Conservation (phyloP, 1,139 yeast species). For the Kluyveromyces sp. region DNA sequence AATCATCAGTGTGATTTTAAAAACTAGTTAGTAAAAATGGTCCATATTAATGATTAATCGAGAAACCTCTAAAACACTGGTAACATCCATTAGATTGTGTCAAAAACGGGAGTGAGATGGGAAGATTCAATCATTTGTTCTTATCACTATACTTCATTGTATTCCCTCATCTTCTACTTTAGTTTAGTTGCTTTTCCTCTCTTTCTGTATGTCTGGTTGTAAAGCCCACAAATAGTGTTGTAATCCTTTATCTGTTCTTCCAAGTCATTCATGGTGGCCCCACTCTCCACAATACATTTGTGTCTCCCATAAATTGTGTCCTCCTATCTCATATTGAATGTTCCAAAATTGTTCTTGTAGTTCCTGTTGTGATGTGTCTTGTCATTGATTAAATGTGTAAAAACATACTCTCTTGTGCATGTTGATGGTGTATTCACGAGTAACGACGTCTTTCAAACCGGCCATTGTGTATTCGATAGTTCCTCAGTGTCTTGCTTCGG, state of each 20-base stretch:
- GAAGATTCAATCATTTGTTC: neutral
- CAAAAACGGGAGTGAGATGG: too few species aligned
- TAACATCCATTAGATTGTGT: neutral
- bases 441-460: conserved; percentile 99
- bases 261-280: too few species aligned
- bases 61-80: neutral
- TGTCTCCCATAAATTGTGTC: too few species aligned
- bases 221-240: too few species aligned
- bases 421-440: conserved; percentile 99
- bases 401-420: conserved; percentile 95
- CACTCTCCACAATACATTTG: too few species aligned
- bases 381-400: neutral
- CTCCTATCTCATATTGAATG: too few species aligned
- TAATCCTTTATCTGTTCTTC: too few species aligned
- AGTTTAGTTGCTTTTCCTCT: neutral
- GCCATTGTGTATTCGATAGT: conserved; percentile 44
- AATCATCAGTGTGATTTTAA: conserved; percentile 5
- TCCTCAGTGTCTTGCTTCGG: conserved; percentile 5
- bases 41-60: neutral
- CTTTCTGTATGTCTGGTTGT: neutral
- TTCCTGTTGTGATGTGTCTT: neutral
- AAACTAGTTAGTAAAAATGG: neutral
- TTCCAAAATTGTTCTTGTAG: neutral
- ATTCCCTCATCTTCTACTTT: neutral
- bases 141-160: too few species aligned